Percentiles rank a stretch among this genome's conserved stretches.
Conservation (phyloP, 305 asterid genomes). For the Euphrasia arctica region DNA sequence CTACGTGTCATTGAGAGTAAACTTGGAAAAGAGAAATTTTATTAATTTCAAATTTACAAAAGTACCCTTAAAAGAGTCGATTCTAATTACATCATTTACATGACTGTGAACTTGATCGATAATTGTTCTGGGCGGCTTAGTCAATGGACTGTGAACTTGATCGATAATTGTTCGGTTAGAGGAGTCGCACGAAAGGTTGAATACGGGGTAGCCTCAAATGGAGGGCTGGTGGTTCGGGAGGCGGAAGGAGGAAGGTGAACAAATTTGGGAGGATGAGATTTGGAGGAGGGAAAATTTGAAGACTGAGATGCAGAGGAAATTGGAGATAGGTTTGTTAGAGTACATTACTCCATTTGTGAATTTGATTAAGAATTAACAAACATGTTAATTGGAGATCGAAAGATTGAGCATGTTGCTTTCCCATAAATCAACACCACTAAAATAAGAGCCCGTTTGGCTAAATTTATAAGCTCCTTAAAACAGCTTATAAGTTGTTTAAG, state of each 20-base stretch:
- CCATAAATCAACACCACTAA: neutral
- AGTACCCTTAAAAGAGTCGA: too few species aligned
- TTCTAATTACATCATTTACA: too few species aligned
- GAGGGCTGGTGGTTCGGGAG: slow-evolving; percentile 22
- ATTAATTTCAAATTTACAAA: too few species aligned
- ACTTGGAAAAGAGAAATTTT: too few species aligned
- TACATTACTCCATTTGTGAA: slow-evolving; percentile 26
- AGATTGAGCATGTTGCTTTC: neutral
- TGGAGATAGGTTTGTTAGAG: slow-evolving; percentile 15
- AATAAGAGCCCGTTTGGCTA: neutral
- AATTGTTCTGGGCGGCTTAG: too few species aligned
- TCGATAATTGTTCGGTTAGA: too few species aligned
- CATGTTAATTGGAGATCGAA: neutral
- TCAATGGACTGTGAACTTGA: too few species aligned
- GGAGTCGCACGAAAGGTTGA: slow-evolving; percentile 15
- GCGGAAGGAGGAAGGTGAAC: slow-evolving; percentile 36
- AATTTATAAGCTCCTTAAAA: too few species aligned
- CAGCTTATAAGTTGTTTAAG: slow-evolving; percentile 12
- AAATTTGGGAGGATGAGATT: slow-evolving; percentile 30
- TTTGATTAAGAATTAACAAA: neutral
- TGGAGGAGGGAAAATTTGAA: neutral
- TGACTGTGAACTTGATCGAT: too few species aligned
- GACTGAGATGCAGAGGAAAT: slow-evolving; percentile 24
- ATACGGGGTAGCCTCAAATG: slow-evolving; percentile 28
- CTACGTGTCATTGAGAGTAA: neutral